Percentiles rank a stretch among this genome's conserved stretches.
Evolutionary conservation across 345 rosid genomes (phyloP).

Genomic region (Gossypium mustelinum): DNA sequence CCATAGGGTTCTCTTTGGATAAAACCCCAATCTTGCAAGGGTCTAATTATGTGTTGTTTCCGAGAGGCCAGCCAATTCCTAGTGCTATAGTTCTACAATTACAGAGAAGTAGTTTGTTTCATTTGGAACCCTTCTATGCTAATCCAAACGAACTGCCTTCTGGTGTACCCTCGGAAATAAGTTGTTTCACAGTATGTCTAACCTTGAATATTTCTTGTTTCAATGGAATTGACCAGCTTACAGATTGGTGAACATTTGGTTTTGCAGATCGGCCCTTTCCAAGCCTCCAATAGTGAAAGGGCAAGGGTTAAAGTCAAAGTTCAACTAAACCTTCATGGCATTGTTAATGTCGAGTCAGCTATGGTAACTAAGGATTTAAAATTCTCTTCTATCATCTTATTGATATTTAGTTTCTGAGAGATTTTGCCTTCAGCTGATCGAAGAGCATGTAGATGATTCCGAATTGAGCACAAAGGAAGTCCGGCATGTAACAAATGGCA

Average conservation of each 20-base stretch:
- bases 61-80: slow-evolving; percentile 64
- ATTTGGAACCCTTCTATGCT: slow-evolving; percentile 57
- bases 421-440: slow-evolving; percentile 41
- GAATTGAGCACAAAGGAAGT: slow-evolving; percentile 24
- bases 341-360: slow-evolving; percentile 56
- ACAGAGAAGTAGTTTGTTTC: slow-evolving; percentile 43
- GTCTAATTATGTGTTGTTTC: slow-evolving; percentile 48
- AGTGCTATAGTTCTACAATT: slow-evolving; percentile 59
- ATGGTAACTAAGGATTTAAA: slow-evolving; percentile 34
- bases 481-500: background rate
- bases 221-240: background rate
- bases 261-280: slow-evolving; percentile 69
- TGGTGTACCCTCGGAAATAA: slow-evolving; percentile 36
- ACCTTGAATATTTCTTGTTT: background rate
- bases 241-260: slow-evolving; percentile 13
- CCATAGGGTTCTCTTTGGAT: slow-evolving; percentile 57
- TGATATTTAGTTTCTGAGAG: slow-evolving; percentile 14
- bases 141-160: slow-evolving; percentile 42
- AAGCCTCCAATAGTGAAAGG: slow-evolving; percentile 31
- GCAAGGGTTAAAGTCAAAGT: slow-evolving; percentile 62
- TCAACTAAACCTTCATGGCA: slow-evolving; percentile 64
- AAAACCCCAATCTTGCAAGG: slow-evolving; percentile 42
- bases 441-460: slow-evolving; percentile 30
- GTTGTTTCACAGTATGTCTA: slow-evolving; percentile 43
- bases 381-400: slow-evolving; percentile 10